Conservation (phyloP, 2,329 filamentous ascomycete species). For the Chrysoporthe puriensis region DNA sequence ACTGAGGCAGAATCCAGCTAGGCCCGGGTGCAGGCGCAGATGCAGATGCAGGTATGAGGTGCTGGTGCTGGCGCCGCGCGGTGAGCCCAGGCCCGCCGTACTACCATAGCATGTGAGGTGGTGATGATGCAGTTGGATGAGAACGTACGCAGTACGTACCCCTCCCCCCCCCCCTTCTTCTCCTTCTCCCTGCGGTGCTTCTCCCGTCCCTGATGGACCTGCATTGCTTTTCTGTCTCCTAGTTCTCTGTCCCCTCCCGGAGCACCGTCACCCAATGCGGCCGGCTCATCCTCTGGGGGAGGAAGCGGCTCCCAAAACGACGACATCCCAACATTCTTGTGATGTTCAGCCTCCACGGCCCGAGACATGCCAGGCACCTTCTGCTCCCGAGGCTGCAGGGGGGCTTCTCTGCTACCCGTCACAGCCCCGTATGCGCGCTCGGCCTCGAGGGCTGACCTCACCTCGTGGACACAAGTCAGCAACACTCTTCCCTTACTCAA, state of each 20-base stretch:
- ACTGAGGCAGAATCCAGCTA: neutral
- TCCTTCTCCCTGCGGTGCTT: neutral
- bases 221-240: neutral
- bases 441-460: no score
- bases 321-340: neutral
- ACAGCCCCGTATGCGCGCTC: neutral
- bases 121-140: neutral
- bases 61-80: no score
- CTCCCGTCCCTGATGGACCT: neutral
- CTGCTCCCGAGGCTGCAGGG: neutral
- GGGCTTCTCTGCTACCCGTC: neutral
- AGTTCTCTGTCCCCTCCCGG: neutral
- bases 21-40: neutral
- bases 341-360: neutral
- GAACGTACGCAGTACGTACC: neutral
- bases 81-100: no score
- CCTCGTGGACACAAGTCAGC: no score
- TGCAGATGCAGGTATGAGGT: neutral
- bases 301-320: neutral
- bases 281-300: neutral
- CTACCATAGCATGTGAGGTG: neutral
- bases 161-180: neutral
- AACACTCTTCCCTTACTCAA: no score
- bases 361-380: constrained; percentile 6
- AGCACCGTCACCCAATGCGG: neutral